Conservation (phyloP, 208 protist genomes). For the Tritrichomonas foetus region DNA sequence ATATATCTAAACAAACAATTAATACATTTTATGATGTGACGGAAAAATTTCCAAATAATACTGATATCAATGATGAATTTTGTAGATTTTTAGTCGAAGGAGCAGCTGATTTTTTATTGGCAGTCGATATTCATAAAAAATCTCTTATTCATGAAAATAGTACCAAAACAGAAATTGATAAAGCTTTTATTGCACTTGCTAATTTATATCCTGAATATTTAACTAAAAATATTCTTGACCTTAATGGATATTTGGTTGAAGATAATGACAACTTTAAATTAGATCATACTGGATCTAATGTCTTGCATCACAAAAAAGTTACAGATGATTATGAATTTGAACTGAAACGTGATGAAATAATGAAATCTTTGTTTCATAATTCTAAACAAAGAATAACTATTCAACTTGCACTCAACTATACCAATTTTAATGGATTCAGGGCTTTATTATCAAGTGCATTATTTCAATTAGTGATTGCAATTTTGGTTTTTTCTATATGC, state of each 20-base stretch:
- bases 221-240: neutral
- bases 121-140: neutral
- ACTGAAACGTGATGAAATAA: too few species aligned
- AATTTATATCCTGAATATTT: neutral
- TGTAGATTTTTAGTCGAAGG: neutral
- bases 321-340: too few species aligned
- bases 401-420: too few species aligned
- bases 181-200: neutral
- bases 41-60: neutral
- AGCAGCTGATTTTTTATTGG: neutral
- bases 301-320: too few species aligned
- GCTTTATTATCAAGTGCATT: too few species aligned
- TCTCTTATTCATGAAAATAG: neutral
- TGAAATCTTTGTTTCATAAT: too few species aligned
- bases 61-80: neutral
- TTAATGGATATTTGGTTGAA: neutral
- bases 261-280: too few species aligned
- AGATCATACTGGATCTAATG: too few species aligned
- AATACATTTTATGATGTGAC: neutral
- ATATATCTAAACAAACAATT: neutral
- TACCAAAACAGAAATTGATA: neutral
- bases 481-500: too few species aligned
- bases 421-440: too few species aligned
- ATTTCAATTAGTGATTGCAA: too few species aligned
- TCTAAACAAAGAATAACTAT: too few species aligned